Evolutionary conservation across 345 rosid genomes (phyloP), one percentile per base, ranked within the genome.

Genomic region (Salix brachista): DNA sequence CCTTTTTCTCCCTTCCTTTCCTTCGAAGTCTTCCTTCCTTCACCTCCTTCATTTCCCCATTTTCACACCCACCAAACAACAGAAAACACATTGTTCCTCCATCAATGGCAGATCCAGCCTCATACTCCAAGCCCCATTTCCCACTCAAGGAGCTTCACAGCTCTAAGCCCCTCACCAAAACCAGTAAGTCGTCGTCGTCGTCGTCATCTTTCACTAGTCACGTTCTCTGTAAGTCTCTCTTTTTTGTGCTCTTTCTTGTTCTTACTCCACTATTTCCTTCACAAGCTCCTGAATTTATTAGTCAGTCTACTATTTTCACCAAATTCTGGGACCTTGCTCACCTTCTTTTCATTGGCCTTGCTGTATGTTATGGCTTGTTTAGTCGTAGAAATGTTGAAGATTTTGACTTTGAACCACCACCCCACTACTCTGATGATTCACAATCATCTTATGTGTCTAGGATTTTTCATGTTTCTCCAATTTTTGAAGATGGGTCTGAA

Each of bases 301-400:
- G 77, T 26, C 88, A 84, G 28, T 58, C 16, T 70, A 84, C 87
- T 4, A 5, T 88, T 2, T 36, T 90, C 48, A 85, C 86, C 72
- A 84, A 87, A 84, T 89, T 90, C 72, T 93, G 97, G 99, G 97
- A 89, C 69, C 94, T 89, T 23, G 66, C 87, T 69, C 93, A 89
- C 44, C 88, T 87, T 62, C 82, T 89, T 10, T 87, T 94, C 83
- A 78, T 95, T 64, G 97, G 97, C 81, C 78, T 95, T 80, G 97
- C 92, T 71, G 91, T 91, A 64, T 90, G 93, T 32, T 95, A 91
- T 83, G 99, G 97, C 75, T 81, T 95, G 85, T 89, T 89, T 88
- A 77, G 96, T 83, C 85, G 89, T 65, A 87, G 93, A 74, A 91
- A 80, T 81, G 79, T 73, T 56, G 90, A 85, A 10, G 62, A 58